Evolutionary conservation across 2,329 filamentous ascomycete genomes (phyloP).

Genomic region (Fusarium sp.): DNA sequence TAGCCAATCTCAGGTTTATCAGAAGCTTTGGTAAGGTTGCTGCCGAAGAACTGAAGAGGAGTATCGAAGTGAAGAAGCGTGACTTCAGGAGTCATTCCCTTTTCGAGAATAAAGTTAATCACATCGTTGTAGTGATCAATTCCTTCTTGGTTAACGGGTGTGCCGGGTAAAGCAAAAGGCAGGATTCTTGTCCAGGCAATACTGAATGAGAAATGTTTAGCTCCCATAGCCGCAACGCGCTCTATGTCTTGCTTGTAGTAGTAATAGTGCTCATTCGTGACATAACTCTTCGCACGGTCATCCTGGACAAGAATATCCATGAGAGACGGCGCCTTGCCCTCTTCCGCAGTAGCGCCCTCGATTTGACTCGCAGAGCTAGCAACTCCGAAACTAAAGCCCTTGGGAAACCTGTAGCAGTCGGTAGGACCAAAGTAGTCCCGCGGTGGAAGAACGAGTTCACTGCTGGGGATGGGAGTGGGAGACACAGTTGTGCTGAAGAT

Average conservation of each 20-base stretch:
- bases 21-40: slow-evolving; percentile 47
- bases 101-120: slow-evolving; percentile 62
- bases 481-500: slow-evolving; percentile 63
- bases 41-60: slow-evolving; percentile 58
- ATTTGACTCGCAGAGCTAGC: slow-evolving; percentile 62
- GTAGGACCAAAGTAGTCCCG: slow-evolving; percentile 62
- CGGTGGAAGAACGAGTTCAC: slow-evolving; percentile 68
- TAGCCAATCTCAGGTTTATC: slow-evolving; percentile 54
- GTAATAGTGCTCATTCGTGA: slow-evolving; percentile 66
- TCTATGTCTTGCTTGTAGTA: slow-evolving; percentile 69
- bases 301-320: slow-evolving; percentile 56
- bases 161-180: slow-evolving; percentile 63
- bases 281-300: slow-evolving; percentile 50
- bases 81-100: slow-evolving; percentile 63
- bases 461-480: slow-evolving; percentile 67
- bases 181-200: slow-evolving; percentile 67
- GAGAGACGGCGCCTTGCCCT: slow-evolving; percentile 59
- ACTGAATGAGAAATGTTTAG: slow-evolving; percentile 65
- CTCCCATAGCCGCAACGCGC: slow-evolving; percentile 64
- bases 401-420: slow-evolving; percentile 64
- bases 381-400: slow-evolving; percentile 63
- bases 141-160: slow-evolving; percentile 65
- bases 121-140: slow-evolving; percentile 68
- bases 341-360: slow-evolving; percentile 60
- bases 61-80: slow-evolving; percentile 66